A percentile compares a stretch with the other conserved stretches of the same genome.
These are phyloP conservation scores for Zea luxurians DNA, from an alignment of 176 grass and related monocot genomes.

Conservation along the genomic window DNA sequence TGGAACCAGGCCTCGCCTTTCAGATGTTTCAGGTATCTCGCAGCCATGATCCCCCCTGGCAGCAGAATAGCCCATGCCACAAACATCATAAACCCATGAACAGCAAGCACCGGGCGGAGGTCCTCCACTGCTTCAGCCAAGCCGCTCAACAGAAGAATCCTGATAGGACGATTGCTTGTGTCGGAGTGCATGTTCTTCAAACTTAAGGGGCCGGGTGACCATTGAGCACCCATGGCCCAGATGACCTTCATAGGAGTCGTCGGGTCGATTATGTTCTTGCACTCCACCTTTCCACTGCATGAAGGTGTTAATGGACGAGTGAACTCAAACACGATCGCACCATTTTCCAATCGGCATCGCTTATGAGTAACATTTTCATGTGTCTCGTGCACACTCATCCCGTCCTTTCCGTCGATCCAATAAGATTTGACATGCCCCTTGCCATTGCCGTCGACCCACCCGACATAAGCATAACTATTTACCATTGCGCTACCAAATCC, in stretches of 20 bases:
- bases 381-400: constrained; percentile 58
- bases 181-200: constrained; percentile 78
- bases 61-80: constrained; percentile 77
- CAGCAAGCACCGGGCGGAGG: constrained; percentile 65
- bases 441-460: constrained; percentile 76
- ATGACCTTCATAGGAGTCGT: constrained; percentile 80
- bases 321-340: constrained; percentile 72
- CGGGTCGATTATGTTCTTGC: constrained; percentile 74
- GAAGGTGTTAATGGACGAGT: constrained; percentile 57
- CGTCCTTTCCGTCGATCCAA: constrained; percentile 71
- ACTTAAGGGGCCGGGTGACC: constrained; percentile 54
- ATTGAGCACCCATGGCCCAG: constrained; percentile 80
- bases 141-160: constrained; percentile 58
- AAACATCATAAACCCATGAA: constrained; percentile 98
- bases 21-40: constrained; percentile 77
- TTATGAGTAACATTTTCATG: constrained; percentile 69
- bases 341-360: constrained; percentile 64
- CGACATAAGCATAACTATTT: constrained; percentile 80
- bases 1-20: constrained; percentile 74
- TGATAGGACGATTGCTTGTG: constrained; percentile 68
- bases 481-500: constrained; percentile 73
- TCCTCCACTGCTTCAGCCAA: constrained; percentile 79
- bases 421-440: constrained; percentile 65
- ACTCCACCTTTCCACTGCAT: constrained; percentile 69
- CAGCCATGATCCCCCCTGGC: constrained; percentile 65